These are phyloP conservation scores for Neurospora cerealis DNA, from an alignment of 495 filamentous ascomycete genomes.

Conservation along the genomic window DNA sequence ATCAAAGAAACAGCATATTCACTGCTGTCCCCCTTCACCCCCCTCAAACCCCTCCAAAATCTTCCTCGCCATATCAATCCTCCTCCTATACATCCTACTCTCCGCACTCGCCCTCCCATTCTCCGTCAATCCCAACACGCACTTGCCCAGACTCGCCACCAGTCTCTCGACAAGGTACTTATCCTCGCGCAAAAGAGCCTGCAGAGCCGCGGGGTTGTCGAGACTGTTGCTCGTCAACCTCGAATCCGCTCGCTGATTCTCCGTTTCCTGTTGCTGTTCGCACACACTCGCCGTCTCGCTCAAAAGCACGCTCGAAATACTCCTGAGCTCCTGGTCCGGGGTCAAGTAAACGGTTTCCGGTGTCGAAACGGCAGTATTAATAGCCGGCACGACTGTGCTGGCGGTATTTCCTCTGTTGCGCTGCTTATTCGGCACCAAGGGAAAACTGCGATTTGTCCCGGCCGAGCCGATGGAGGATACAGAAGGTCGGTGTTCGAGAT, in stretches of 20 bases:
- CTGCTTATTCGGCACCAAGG: slow-evolving; percentile 32
- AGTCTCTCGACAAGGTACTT: slow-evolving; percentile 67
- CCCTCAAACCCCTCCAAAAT: slow-evolving; percentile 53
- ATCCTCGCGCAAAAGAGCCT: slow-evolving; percentile 55
- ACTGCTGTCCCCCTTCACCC: neutral
- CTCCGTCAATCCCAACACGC: slow-evolving; percentile 59
- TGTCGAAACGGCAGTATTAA: slow-evolving; percentile 30
- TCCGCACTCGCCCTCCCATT: slow-evolving; percentile 48
- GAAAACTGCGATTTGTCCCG: slow-evolving; percentile 43
- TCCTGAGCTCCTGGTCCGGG: slow-evolving; percentile 28
- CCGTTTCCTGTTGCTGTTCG: no score
- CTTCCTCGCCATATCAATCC: slow-evolving; percentile 62
- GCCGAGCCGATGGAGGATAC: slow-evolving; percentile 39
- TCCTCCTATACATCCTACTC: slow-evolving; percentile 50
- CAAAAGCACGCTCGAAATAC: slow-evolving; percentile 29
- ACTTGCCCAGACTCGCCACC: slow-evolving; percentile 61
- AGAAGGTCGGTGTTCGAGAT: slow-evolving; percentile 35
- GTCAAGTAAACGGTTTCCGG: slow-evolving; percentile 20
- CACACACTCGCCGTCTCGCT: slow-evolving; percentile 25
- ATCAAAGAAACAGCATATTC: neutral
- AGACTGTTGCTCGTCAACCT: slow-evolving; percentile 1
- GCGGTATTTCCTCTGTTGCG: slow-evolving; percentile 18
- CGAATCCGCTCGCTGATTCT: slow-evolving; percentile 1
- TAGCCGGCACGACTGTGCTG: neutral
- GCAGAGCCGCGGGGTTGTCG: slow-evolving; percentile 22